Base-by-base conservation (phyloP, 371 early-diverging fungal genomes). In the Funneliformis caledonium region DNA sequence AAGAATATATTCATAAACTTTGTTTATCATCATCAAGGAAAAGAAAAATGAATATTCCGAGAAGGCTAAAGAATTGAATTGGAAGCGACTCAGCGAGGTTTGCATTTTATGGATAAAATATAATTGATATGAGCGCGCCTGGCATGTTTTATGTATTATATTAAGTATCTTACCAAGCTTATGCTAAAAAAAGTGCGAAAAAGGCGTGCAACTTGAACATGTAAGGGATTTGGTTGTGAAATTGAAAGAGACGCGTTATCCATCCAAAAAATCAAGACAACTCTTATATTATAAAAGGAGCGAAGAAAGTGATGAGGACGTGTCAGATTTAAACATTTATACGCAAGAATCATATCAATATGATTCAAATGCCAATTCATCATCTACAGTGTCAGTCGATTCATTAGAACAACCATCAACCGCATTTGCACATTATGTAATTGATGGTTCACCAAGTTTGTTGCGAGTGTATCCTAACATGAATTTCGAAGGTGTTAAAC, bases 1-100 rank as follows among this genome's bases (percentile, higher is more conserved):
- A 31, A 31, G 10, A 10, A 48, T 10, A 74, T 7, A 2, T 7
- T 16, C 48, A 16, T 9, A 48, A 26, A 56, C 31, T 11, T 56
- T 56, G 16, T 75, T 26, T 33, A 12, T 16, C 48, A 42, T 42
- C 0, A 19, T n/a, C 22, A 10, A 75, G 52, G 33, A 33, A 56
- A 56, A 75, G 52, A 75, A 56, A 56, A 31, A 14, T 11, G 75
- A 74, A 45, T 74, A 48, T 52, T 10, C 75, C 2, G 60, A 74
- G 22, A 48, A 26, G 4, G 75, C 60, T 14, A 50, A 75, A 70
- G 72, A 70, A 45, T 45, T 70, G 33, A 56, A 75, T 59, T 59
- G 75, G 75, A 11, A 59, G 14, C 6, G 47, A 56, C 60, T 74
- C 60, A 59, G 60, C n/a, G 31, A 52, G 50, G 75, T 56, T 42